Evolutionary conservation across 2,329 filamentous ascomycete genomes (phyloP).

Genomic region (Paracoccidioides brasiliensis): DNA sequence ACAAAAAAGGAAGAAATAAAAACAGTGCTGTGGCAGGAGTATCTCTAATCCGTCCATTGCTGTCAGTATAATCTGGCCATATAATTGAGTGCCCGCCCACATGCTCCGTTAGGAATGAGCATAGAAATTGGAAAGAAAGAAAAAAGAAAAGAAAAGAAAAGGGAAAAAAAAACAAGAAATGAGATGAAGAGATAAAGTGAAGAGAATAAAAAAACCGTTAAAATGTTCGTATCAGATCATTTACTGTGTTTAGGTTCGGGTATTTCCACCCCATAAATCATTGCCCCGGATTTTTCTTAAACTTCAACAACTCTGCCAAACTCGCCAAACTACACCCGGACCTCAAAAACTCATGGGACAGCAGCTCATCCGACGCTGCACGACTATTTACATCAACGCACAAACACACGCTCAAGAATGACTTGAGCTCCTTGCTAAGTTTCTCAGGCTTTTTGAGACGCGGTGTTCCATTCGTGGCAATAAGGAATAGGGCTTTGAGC

Average conservation of each 20-base stretch:
- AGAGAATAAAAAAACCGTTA: not conserved
- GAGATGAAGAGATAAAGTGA: not conserved
- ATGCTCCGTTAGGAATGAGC: not conserved
- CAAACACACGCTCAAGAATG: slow-evolving; percentile 88
- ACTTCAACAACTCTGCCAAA: slow-evolving; percentile 75
- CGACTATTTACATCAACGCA: slow-evolving; percentile 94
- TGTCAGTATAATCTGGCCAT: not conserved
- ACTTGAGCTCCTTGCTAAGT: slow-evolving; percentile 93
- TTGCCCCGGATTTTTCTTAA: slow-evolving; percentile 33
- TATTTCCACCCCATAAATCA: slow-evolving; percentile 6
- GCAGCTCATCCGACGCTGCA: slow-evolving; percentile 77
- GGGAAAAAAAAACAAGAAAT: not conserved
- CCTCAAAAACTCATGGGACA: slow-evolving; percentile 88
- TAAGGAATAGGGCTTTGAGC: slow-evolving; percentile 90
- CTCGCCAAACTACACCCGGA: slow-evolving; percentile 74
- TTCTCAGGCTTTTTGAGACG: slow-evolving; percentile 97
- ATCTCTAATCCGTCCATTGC: not conserved
- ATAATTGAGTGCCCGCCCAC: not conserved
- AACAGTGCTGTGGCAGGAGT: slow-evolving; percentile 1
- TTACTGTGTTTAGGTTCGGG: too few relatives aligned
- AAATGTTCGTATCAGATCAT: not conserved
- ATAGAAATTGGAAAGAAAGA: not conserved
- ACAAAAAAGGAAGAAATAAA: not conserved
- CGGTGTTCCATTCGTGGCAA: slow-evolving; percentile 94
- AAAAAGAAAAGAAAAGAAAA: not conserved